A percentile compares a stretch with the other conserved stretches of the same genome.
Conservation (phyloP, 192 early-diverging fungal genomes). For the Backusella sp. region DNA sequence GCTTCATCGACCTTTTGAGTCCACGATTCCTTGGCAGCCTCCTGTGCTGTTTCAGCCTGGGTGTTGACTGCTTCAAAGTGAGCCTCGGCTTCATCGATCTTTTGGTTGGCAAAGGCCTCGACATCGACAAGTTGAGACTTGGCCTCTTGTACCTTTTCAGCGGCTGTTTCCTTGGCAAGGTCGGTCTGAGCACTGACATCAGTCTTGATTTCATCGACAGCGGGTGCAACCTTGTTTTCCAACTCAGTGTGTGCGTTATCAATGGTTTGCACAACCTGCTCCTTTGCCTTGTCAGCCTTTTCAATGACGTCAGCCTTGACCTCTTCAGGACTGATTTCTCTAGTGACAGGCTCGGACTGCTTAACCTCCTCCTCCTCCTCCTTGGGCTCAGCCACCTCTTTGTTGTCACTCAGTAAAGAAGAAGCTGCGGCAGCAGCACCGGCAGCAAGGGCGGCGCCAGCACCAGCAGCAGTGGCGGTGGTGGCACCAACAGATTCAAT, state of each 20-base stretch:
- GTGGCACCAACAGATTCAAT: neutral
- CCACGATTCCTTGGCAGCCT: neutral
- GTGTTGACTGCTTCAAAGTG: neutral
- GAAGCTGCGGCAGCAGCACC: neutral
- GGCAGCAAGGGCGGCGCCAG: neutral
- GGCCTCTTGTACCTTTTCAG: neutral
- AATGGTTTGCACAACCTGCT: neutral
- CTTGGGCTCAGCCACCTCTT: neutral
- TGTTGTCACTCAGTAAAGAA: neutral
- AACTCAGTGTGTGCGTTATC: neutral
- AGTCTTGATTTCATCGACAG: neutral
- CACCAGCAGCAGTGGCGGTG: neutral
- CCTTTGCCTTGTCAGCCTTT: neutral
- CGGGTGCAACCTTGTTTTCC: neutral
- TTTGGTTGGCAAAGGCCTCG: neutral
- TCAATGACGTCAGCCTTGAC: neutral
- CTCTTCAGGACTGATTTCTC: neutral
- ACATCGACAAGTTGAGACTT: neutral
- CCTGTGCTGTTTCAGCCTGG: neutral
- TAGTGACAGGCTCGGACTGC: neutral
- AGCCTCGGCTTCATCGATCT: neutral
- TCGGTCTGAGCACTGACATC: neutral
- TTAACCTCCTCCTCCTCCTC: neutral
- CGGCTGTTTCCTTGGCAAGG: neutral
- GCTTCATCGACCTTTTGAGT: neutral